phyloP scores from a whole-genome alignment of 192 early-diverging fungal genomes.

The Linnemannia zychae region DNA sequence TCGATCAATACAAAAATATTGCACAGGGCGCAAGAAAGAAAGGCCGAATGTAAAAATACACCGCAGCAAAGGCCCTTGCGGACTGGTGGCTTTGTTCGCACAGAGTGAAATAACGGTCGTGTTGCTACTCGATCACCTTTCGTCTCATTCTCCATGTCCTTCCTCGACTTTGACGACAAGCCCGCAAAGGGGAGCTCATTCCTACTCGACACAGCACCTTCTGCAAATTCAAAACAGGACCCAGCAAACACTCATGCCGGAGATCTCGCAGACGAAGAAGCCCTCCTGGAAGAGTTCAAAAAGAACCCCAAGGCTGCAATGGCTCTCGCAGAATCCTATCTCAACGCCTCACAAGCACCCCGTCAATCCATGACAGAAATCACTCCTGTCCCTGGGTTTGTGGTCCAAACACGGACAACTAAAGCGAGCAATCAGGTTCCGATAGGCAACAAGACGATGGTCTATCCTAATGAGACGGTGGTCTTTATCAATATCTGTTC shows the following conservation, averaged over 20 bases:
- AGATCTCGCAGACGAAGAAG: slow-evolving; percentile 45
- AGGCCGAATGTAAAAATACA: too few relatives aligned
- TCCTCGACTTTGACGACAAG: slow-evolving; percentile 34
- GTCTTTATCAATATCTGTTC: slow-evolving; percentile 80
- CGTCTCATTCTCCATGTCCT: slow-evolving; percentile 27
- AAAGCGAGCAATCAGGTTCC: slow-evolving; percentile 15
- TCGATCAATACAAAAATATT: background rate
- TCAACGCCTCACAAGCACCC: slow-evolving; percentile 35
- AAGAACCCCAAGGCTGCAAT: slow-evolving; percentile 58
- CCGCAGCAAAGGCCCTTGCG: background rate
- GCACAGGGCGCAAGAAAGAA: background rate
- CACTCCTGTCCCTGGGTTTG: slow-evolving; percentile 67
- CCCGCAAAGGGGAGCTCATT: slow-evolving; percentile 7
- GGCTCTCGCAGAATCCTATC: slow-evolving; percentile 37
- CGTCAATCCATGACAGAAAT: slow-evolving; percentile 55
- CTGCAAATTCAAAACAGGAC: background rate
- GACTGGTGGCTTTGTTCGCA: slow-evolving; percentile 4
- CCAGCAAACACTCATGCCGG: background rate
- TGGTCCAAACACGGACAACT: slow-evolving; percentile 61
- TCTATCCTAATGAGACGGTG: slow-evolving; percentile 56
- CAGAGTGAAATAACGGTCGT: background rate
- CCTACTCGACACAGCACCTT: slow-evolving; percentile 4
- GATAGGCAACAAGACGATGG: slow-evolving; percentile 21
- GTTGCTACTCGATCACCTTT: background rate
- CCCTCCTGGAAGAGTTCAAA: slow-evolving; percentile 48